Base-by-base conservation (phyloP, 352 stramenopile genomes). In the Halophytophthora batemanensis region DNA sequence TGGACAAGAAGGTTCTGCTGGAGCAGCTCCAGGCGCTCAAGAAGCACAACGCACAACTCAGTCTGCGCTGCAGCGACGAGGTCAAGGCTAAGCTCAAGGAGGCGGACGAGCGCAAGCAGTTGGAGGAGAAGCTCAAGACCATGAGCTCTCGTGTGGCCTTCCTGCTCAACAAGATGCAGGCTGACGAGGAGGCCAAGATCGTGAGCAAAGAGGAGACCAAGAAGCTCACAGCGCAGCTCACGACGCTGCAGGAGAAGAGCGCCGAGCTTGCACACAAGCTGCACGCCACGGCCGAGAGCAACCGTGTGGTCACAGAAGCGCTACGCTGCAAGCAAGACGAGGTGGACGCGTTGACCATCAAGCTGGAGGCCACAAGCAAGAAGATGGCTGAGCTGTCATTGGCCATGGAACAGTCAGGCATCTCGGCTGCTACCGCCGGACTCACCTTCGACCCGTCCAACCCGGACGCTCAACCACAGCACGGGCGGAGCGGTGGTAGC, bases 141-240 rank as follows among this genome's bases (percentile, higher is more conserved):
- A 84, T 98, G 63, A 95, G 91, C 54, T 86, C 89, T 0, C 89
- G 95, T 4, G 71, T 98, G 3, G 85, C 86, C 15, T 98, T 98
- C 61, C 52, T 98, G 33, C 84, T 98, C 41, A 98, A 98, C 73
- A 98, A 97, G 61, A 96, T 98, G 77, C 93, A 98, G 56, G 89
- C 86, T 10, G 93, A 98, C 54, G 93, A 98, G 66, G 95, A 98
- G 54, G 87, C 86, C 38, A 97, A 94, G 50, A 87, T 97, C 38
- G 87, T 95, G 45, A 86, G 79, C 31, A 93, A 93, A 37, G 95
- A 98, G 61, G 93, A 98, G 35, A 80, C 85, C 22, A 98, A 98
- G 69, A 98, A 98, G 53, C 87, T 98, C 44, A 74, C 97, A 39
- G 87, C 82, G 12, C 91, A 98, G 57, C 77, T 97, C 38, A 77